These are phyloP conservation scores for Porpolomopsis calyptriformis DNA, from an alignment of 768 basidiomycete genomes.

Conservation along the genomic window DNA sequence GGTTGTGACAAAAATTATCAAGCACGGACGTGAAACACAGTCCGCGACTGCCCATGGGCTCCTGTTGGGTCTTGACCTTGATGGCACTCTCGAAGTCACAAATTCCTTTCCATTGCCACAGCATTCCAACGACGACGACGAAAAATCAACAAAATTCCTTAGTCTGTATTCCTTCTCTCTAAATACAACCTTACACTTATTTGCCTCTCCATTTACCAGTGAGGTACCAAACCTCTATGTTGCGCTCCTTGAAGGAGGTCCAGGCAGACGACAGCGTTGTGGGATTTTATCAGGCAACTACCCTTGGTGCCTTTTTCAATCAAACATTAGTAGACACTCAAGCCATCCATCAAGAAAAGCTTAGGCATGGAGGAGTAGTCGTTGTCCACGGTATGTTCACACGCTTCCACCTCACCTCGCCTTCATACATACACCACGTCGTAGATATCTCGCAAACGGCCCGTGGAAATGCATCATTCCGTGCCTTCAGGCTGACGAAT, in stretches of 20 bases:
- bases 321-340: constrained; percentile 74
- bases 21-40: constrained; percentile 75
- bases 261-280: constrained; percentile 86
- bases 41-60: constrained; percentile 73
- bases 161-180: too few species aligned
- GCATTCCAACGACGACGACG: constrained; percentile 65
- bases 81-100: constrained; percentile 82
- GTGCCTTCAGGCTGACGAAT: constrained; percentile 75
- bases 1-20: constrained; percentile 90
- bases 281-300: constrained; percentile 88
- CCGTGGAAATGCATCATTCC: constrained; percentile 79
- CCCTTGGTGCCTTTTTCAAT: constrained; percentile 76
- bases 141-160: constrained; percentile 65
- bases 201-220: constrained; percentile 28
- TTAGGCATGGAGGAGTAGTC: constrained; percentile 78
- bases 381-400: constrained; percentile 64
- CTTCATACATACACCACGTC: constrained; percentile 1
- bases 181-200: constrained; percentile 5
- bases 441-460: constrained; percentile 69
- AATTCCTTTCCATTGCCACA: constrained; percentile 82
- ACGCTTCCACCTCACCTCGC: neutral
- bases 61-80: constrained; percentile 83
- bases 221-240: constrained; percentile 77
- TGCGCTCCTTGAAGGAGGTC: constrained; percentile 82
- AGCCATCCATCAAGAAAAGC: constrained; percentile 74